Evolutionary conservation across 495 filamentous ascomycete species (phyloP).

Genomic region (Thermothielavioides terrestris): DNA sequence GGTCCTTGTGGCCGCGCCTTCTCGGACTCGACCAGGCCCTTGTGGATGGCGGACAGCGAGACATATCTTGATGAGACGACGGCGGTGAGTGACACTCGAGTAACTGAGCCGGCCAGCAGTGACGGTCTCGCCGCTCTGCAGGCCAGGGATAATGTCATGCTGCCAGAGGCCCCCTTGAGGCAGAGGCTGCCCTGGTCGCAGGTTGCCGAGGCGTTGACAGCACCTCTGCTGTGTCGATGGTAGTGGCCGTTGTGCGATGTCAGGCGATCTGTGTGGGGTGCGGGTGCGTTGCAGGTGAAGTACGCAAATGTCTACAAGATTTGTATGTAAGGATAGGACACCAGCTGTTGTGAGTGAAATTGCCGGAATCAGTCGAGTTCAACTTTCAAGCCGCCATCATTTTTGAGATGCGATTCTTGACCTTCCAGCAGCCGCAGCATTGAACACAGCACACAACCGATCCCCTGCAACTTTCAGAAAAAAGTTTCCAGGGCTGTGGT

Average conservation of each 20-base stretch:
- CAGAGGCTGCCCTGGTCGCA: background rate
- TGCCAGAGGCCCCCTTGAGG: background rate
- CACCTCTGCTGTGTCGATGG: background rate
- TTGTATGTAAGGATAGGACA: too few relatives aligned
- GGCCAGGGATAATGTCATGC: conserved; percentile 17
- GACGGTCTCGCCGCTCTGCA: conserved; percentile 17
- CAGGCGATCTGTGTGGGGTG: background rate
- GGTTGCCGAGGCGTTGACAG: background rate
- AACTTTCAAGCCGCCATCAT: too few relatives aligned
- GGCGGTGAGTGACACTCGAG: conserved; percentile 4
- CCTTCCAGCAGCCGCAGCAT: too few relatives aligned
- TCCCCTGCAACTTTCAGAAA: too few relatives aligned
- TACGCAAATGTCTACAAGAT: too few relatives aligned
- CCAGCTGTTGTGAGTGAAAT: too few relatives aligned
- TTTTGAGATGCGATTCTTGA: too few relatives aligned
- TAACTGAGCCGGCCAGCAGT: background rate
- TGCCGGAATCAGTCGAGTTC: too few relatives aligned
- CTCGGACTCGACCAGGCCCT: conserved; percentile 21
- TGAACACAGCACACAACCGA: too few relatives aligned
- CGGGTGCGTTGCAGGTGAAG: background rate
- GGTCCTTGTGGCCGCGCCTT: conserved; percentile 10
- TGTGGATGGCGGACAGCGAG: conserved; percentile 26
- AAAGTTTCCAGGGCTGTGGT: background rate
- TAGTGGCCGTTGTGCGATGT: too few relatives aligned
- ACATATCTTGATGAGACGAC: conserved; percentile 7